Percentiles rank a stretch among this genome's conserved stretches.
Evolutionary conservation across 2,329 filamentous ascomycete genomes (phyloP).

Genomic region (Sporothrix dimorphospora): DNA sequence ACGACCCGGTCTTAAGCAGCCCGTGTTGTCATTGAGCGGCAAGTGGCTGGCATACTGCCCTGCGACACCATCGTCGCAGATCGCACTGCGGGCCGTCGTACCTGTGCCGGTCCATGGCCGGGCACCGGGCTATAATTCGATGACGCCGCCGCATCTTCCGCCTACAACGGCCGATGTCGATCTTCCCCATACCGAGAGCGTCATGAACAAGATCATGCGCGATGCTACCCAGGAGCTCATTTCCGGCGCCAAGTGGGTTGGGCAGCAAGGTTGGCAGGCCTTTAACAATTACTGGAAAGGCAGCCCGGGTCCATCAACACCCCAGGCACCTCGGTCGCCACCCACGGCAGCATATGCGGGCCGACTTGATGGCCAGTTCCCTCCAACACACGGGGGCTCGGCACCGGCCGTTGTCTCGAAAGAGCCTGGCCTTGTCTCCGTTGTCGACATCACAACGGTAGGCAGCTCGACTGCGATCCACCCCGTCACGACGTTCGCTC

Average conservation of each 20-base stretch:
- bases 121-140: conserved; percentile 59
- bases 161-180: conserved; percentile 69
- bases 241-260: conserved; percentile 73
- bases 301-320: conserved; percentile 42
- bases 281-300: conserved; percentile 83
- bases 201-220: conserved; percentile 76
- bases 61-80: conserved; percentile 69
- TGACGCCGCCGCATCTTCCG: conserved; percentile 71
- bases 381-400: conserved; percentile 71
- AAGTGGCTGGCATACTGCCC: conserved; percentile 81
- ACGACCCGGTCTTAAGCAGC: conserved; percentile 56
- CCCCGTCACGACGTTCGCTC: conserved; percentile 70
- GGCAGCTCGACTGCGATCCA: conserved; percentile 56
- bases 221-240: conserved; percentile 80
- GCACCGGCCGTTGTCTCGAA: conserved; percentile 57
- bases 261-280: conserved; percentile 74
- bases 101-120: conserved; percentile 59
- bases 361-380: conserved; percentile 63
- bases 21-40: conserved; percentile 69
- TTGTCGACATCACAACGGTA: conserved; percentile 70
- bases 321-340: conserved; percentile 51
- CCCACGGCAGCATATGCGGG: conserved; percentile 38
- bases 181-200: conserved; percentile 69
- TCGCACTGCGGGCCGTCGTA: conserved; percentile 68
- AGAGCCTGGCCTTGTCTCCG: conserved; percentile 74